Base-by-base conservation (phyloP, 495 filamentous ascomycete species). In the Neurospora tetraspora region DNA sequence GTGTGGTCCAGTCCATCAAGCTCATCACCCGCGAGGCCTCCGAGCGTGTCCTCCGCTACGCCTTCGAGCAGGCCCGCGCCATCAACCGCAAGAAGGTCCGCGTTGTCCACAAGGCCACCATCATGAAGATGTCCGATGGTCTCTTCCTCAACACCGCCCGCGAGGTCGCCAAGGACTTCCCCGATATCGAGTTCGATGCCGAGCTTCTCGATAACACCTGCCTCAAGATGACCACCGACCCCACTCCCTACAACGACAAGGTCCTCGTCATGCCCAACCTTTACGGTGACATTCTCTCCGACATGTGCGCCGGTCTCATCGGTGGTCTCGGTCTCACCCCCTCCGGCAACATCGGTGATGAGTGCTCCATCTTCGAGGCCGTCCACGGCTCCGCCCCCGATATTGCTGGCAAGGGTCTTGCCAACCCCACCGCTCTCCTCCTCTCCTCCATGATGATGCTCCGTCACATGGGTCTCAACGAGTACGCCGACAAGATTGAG, bases 101-200 rank as follows among this genome's bases (percentile, higher is more conserved):
- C 75, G 95, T 91, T 45, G 96, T 98, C 70, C 95, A 98, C 89
- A 98, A 98, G 89, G 96, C 95, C 79, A 99, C 96, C 78, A 99
- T 98, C 87, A 98, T 98, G 96, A 99, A 99, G 91, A 98, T 98
- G 96, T 91, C 88, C 83, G 96, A 99, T 83, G 96, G 96, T 84
- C 92, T 99, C 69, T 99, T 99, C 91, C 87, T 98, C 73, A 91
- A 88, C 82, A 91, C 89, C 70, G 96, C 94, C 77, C 85, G 90
- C 39, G 87, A 94, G 36, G 86, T 99, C 79, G 85, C 92, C 81
- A 94, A 97, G 89, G 94, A 98, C 76, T 98, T 92, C 89, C 94
- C 96, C 73, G 86, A 91, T 70, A 89, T 98, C 77, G 90, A 97
- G 81, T 98, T 98, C 83, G 94, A 98, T 78, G 92, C 92, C 76